Percentiles rank a stretch among this genome's conserved stretches.
phyloP scores from a whole-genome alignment of 2,329 filamentous ascomycete species.

The Graphiopsis chlorocephala region DNA sequence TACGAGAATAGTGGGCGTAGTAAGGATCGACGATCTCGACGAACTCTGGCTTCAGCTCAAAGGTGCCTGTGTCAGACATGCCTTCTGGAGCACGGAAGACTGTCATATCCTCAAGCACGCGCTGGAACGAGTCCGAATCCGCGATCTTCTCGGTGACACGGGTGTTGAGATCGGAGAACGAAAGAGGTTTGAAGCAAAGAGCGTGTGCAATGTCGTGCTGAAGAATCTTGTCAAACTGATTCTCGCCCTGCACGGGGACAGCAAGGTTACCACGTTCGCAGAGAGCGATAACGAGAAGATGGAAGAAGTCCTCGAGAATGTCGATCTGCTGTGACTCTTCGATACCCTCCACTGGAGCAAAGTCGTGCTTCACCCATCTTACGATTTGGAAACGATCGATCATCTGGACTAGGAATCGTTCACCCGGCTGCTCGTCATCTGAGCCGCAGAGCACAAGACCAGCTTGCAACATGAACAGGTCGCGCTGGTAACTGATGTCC shows the following conservation, averaged over 20 bases:
- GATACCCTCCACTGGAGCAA: conserved; percentile 69
- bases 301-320: conserved; percentile 92
- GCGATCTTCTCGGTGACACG: conserved; percentile 86
- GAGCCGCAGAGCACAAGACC: conserved; percentile 84
- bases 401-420: conserved; percentile 75
- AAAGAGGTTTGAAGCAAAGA: conserved; percentile 91
- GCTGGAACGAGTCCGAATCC: conserved; percentile 84
- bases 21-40: conserved; percentile 91
- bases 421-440: conserved; percentile 50
- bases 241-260: conserved; percentile 64
- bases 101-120: conserved; percentile 81
- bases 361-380: conserved; percentile 81
- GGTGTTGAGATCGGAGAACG: conserved; percentile 84
- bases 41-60: conserved; percentile 83
- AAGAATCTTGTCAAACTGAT: conserved; percentile 60
- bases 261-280: conserved; percentile 78
- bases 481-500: conserved; percentile 90
- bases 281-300: conserved; percentile 84
- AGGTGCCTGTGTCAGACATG: conserved; percentile 86
- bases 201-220: conserved; percentile 89
- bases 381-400: conserved; percentile 88
- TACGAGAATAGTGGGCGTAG: conserved; percentile 93
- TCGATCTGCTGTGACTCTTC: conserved; percentile 89
- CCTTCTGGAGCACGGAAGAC: conserved; percentile 88
- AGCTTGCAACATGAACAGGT: conserved; percentile 90